phyloP scores from a whole-genome alignment of 2,329 filamentous ascomycete species.

The Aspergillus sp. region DNA sequence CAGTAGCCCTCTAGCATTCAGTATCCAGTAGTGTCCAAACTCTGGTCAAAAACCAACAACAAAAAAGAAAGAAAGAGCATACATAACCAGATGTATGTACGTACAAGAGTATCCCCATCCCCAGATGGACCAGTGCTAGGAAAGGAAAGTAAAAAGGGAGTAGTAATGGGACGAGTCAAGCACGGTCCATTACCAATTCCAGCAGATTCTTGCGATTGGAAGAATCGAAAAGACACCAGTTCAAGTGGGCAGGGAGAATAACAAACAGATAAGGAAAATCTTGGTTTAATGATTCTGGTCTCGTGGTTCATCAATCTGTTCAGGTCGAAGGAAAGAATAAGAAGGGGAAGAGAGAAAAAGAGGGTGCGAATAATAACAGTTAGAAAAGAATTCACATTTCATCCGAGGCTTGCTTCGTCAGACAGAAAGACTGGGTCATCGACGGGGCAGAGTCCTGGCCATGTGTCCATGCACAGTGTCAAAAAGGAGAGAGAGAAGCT shows the following conservation, averaged over 20 bases:
- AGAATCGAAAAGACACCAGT: not conserved
- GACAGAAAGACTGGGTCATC: not conserved
- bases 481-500: not conserved
- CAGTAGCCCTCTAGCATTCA: not conserved
- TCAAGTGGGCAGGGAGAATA: not conserved
- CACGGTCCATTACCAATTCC: not conserved
- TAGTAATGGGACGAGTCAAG: not conserved
- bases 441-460: not conserved
- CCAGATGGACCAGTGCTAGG: not conserved
- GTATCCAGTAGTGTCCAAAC: too few relatives aligned
- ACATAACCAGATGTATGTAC: constrained; percentile 2
- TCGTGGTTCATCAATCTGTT: constrained; percentile 14
- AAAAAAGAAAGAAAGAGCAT: not conserved
- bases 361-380: constrained; percentile 3
- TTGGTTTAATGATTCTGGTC: constrained; percentile 8
- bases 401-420: constrained; percentile 6
- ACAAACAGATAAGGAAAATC: not conserved
- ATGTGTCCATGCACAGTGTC: constrained; percentile 9
- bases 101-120: not conserved
- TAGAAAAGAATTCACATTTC: constrained; percentile 10
- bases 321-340: constrained; percentile 8
- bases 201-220: not conserved
- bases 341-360: not conserved
- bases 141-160: not conserved
- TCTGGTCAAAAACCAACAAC: too few relatives aligned